These are phyloP conservation scores for Ustilaginoidea virens DNA, from an alignment of 2,329 filamentous ascomycete species.

Conservation along the genomic window DNA sequence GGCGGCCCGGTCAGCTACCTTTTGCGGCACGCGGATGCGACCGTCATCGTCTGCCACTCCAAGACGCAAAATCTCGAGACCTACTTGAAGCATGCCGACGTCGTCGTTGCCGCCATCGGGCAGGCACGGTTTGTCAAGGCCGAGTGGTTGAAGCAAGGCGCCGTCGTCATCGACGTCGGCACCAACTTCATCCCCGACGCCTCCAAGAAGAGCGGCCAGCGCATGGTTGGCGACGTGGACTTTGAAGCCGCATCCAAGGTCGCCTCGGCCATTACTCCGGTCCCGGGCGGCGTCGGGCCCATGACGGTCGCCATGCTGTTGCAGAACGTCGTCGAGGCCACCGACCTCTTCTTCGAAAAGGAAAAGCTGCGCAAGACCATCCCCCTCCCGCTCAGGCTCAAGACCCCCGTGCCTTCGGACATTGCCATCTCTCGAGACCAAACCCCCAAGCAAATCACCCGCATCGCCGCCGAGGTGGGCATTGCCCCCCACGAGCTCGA, in stretches of 20 bases:
- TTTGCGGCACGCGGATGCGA: conserved; percentile 88
- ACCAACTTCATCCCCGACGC: conserved; percentile 89
- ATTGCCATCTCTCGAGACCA: conserved; percentile 84
- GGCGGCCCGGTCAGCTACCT: conserved; percentile 94
- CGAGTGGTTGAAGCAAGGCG: conserved; percentile 87
- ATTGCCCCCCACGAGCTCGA: conserved; percentile 83
- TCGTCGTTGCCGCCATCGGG: conserved; percentile 86
- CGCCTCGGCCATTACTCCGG: conserved; percentile 86
- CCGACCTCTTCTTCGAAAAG: conserved; percentile 64
- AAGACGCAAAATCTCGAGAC: conserved; percentile 60
- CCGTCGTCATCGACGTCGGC: conserved; percentile 93
- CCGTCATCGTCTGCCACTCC: conserved; percentile 92
- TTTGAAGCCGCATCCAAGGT: conserved; percentile 72
- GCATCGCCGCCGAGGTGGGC: conserved; percentile 72
- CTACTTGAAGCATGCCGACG: conserved; percentile 70
- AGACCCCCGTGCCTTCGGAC: conserved; percentile 80
- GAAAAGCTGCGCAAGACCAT: conserved; percentile 68
- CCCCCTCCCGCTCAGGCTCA: conserved; percentile 69
- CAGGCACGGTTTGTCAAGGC: conserved; percentile 79
- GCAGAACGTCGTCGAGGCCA: conserved; percentile 84
- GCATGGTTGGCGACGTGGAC: conserved; percentile 90
- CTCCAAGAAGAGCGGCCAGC: conserved; percentile 80
- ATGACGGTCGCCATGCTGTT: conserved; percentile 99
- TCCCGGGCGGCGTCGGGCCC: conserved; percentile 89
- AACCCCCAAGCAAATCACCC: conserved; percentile 79